Base-by-base conservation (phyloP, 257 asterid genomes). In the Anisodus acutangulus region DNA sequence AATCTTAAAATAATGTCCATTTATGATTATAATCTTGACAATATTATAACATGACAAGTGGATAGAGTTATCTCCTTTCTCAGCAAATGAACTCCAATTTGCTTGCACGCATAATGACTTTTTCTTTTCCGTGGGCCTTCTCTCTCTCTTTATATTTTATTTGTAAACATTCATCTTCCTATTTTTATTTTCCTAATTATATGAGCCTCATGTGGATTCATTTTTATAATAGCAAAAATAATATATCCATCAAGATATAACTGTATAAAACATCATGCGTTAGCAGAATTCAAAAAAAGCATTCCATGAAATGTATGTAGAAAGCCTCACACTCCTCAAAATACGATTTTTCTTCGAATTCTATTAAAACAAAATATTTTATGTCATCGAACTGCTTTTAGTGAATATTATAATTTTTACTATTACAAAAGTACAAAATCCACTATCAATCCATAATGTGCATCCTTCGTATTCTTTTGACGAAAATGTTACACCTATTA, bases 11-110 rank as follows among this genome's bases (percentile, higher is more conserved):
- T 4, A 41, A 8, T 4, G 78, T 41, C 15, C 16, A 17, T 3
- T 16, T 39, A 41, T 69, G 78, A 41, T 47, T 10, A 6, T 49
- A 11, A 19, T 49, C 17, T 4, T 74, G 41, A 49, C 43, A 22
- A 49, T 19, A 49, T 22, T 8, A 22, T 12, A 49, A 47, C 43
- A 11, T 76, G 4, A 47, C 51, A 35, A 54, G 39, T 68, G 49
- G 72, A 41, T 57, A 17, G 57, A 70, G 69, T 78, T 62, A 55
- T 78, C 59, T 53, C 53, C 19, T 31, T 51, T 74, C 82, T 71
- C 84, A 88, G 86, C 89, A 62, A 88, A 78, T 86, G 26, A 26
- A 76, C 63, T 51, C 81, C 81, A 76, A 31, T 82, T 74, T 58
- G 81, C 81, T 51, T 49, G 62, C 45, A 74, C 81, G 15, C 63